These are phyloP conservation scores for Torrubiella hemipterigena DNA, from an alignment of 2,329 filamentous ascomycete genomes.

Conservation along the genomic window DNA sequence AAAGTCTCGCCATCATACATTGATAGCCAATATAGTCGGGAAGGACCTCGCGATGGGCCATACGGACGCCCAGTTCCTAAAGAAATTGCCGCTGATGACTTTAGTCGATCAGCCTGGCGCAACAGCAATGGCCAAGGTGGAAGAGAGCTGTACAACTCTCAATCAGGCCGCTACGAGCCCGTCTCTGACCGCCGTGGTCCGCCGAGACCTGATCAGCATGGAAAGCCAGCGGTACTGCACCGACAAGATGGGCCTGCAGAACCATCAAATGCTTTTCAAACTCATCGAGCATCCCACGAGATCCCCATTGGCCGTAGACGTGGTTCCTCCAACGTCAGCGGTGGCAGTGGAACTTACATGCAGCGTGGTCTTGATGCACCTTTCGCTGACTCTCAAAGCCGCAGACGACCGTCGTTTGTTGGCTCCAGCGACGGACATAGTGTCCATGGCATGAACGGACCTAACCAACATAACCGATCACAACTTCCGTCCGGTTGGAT, in stretches of 20 bases:
- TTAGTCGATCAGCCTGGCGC: slow-evolving; percentile 71
- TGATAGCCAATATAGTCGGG: no score
- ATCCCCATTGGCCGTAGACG: slow-evolving; percentile 62
- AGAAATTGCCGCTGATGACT: slow-evolving; percentile 90
- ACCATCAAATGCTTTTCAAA: slow-evolving; percentile 78
- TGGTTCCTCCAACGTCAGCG: slow-evolving; percentile 84
- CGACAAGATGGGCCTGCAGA: slow-evolving; percentile 65
- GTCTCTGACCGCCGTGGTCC: slow-evolving; percentile 67
- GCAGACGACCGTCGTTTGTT: slow-evolving; percentile 35
- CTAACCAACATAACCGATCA: slow-evolving; percentile 15
- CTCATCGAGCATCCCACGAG: slow-evolving; percentile 55
- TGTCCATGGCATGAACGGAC: slow-evolving; percentile 24
- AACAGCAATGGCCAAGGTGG: slow-evolving; percentile 52
- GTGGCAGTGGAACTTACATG: slow-evolving; percentile 61
- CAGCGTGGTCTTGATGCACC: slow-evolving; percentile 39
- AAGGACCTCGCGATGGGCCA: no score
- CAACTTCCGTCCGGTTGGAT: slow-evolving; percentile 14
- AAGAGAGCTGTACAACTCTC: slow-evolving; percentile 85
- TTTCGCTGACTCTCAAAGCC: slow-evolving; percentile 27
- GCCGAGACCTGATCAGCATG: slow-evolving; percentile 51
- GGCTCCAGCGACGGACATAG: slow-evolving; percentile 37
- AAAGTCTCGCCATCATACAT: slow-evolving; percentile 59
- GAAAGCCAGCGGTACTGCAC: slow-evolving; percentile 69
- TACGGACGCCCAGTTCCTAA: slow-evolving; percentile 44
- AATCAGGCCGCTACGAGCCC: slow-evolving; percentile 85